A percentile compares a stretch with the other conserved stretches of the same genome.
Conservation (phyloP, 371 early-diverging fungal species). For the Rhizopus stolonifer region DNA sequence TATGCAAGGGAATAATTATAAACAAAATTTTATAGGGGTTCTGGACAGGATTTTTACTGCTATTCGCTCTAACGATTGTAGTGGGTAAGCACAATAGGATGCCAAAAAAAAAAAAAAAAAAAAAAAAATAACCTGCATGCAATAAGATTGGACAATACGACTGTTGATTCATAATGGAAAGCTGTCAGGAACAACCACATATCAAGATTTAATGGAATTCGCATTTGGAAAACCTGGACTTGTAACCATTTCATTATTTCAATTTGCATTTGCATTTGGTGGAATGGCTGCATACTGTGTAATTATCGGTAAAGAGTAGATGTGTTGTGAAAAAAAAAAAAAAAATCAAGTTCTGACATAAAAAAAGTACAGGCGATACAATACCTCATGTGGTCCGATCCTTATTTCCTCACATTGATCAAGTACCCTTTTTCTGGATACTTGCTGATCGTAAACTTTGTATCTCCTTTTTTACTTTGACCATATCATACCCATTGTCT, state of each 20-base stretch:
- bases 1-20: background rate
- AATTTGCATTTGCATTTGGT: conserved; percentile 83
- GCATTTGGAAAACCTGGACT: conserved; percentile 75
- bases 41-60: conserved; percentile 61
- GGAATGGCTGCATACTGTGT: conserved; percentile 83
- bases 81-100: conserved; percentile 58
- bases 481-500: conserved; percentile 73
- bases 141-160: conserved; percentile 76
- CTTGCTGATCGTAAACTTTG: conserved; percentile 58
- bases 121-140: background rate
- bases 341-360: conserved; percentile 6
- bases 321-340: background rate
- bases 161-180: conserved; percentile 69
- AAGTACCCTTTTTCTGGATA: conserved; percentile 51
- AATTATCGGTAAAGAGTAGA: conserved; percentile 60
- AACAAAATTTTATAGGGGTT: conserved; percentile 40
- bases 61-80: conserved; percentile 61
- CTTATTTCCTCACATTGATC: conserved; percentile 57
- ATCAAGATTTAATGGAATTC: conserved; percentile 74
- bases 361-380: conserved; percentile 61
- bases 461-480: conserved; percentile 65
- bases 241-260: conserved; percentile 71
- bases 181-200: conserved; percentile 69
- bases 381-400: conserved; percentile 73
- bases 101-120: background rate